phyloP scores from a whole-genome alignment of 2,329 filamentous ascomycete genomes.

The Clarireedia hainanense region DNA sequence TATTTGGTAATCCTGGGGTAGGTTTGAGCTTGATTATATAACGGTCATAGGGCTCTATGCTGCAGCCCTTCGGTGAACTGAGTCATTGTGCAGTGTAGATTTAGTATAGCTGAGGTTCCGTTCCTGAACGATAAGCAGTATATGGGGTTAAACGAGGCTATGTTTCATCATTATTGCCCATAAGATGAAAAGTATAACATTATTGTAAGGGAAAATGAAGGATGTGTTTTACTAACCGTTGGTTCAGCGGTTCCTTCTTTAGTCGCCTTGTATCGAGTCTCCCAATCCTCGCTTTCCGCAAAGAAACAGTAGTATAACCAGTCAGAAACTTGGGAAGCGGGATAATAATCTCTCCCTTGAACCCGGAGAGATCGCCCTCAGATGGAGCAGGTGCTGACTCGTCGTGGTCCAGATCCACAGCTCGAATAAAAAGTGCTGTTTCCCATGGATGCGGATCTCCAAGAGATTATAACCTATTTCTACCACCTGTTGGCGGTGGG shows the following conservation, averaged over 20 bases:
- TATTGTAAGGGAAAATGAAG: not conserved
- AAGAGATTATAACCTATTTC: not conserved
- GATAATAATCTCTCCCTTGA: conserved; percentile 1
- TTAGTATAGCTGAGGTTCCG: too few relatives aligned
- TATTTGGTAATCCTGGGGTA: too few relatives aligned
- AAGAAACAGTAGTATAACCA: conserved; percentile 5
- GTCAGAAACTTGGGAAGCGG: conserved; percentile 8
- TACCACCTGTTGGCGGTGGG: not conserved
- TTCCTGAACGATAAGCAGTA: not conserved
- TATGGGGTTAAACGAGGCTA: not conserved
- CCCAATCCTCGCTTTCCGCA: conserved; percentile 5
- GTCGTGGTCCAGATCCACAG: not conserved
- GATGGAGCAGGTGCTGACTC: not conserved
- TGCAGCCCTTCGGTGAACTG: too few relatives aligned
- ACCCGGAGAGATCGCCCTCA: not conserved
- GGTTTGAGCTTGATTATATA: too few relatives aligned
- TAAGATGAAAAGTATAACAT: not conserved
- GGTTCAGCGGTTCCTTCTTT: not conserved
- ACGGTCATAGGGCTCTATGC: too few relatives aligned
- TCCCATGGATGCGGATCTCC: not conserved
- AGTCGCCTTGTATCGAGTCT: conserved; percentile 1
- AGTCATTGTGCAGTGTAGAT: too few relatives aligned
- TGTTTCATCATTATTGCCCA: not conserved
- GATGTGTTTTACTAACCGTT: not conserved
- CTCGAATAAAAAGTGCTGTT: not conserved